These are phyloP conservation scores for Setomelanomma holmii DNA, from an alignment of 2,329 filamentous ascomycete species.

Conservation along the genomic window DNA sequence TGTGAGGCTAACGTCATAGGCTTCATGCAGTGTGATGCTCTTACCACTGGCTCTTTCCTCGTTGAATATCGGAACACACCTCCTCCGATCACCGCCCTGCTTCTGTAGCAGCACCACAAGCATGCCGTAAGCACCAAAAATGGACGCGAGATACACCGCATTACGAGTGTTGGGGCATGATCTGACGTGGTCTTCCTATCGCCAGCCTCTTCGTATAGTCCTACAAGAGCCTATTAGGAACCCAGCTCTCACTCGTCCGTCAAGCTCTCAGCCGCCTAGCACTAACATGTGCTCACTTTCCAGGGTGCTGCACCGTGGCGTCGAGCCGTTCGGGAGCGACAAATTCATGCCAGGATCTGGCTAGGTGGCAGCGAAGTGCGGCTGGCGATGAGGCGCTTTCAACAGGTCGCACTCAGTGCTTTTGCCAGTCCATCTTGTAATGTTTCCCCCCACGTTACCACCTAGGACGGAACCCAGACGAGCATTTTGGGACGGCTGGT, in stretches of 20 bases:
- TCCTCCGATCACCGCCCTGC: background rate
- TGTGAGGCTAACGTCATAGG: background rate
- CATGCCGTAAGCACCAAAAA: too few species aligned
- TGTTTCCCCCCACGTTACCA: constrained; percentile 11
- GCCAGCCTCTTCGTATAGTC: too few species aligned
- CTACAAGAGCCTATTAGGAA: too few species aligned
- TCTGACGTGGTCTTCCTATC: too few species aligned
- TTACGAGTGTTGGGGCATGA: background rate
- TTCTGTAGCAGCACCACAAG: too few species aligned
- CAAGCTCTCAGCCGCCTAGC: background rate
- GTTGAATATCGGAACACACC: background rate
- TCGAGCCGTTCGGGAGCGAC: background rate
- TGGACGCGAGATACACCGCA: background rate
- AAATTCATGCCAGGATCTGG: background rate
- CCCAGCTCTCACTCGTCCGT: too few species aligned
- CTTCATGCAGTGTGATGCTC: background rate
- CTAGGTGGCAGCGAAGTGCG: background rate
- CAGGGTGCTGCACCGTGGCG: background rate
- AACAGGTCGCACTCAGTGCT: background rate
- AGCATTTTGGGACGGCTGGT: too few species aligned
- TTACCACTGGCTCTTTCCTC: background rate
- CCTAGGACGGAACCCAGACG: too few species aligned
- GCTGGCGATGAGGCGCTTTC: background rate
- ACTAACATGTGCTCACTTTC: constrained; percentile 1
- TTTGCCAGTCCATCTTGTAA: background rate